Evolutionary conservation across 2,329 filamentous ascomycete species (phyloP), one percentile per base, ranked within the genome.

Genomic region (Helicocarpus griseus): DNA sequence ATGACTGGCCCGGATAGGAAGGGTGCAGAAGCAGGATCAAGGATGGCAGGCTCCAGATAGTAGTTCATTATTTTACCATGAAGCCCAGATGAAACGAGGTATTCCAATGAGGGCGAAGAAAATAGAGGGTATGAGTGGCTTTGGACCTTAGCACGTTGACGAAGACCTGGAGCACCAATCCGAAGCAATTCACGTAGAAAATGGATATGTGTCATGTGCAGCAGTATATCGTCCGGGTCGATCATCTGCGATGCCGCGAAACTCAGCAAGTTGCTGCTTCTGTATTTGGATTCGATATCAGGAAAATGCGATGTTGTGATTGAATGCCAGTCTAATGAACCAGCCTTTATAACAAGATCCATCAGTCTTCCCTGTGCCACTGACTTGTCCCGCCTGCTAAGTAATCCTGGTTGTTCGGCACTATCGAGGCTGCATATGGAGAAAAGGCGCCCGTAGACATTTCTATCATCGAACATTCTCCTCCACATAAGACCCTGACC

Each of bases 311-410:
- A 72, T 9, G 66, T 69, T 5, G 74, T 70, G 26, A 83, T 69
- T 1, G 73, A 66, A 45, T 70, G 69, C 77, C 79, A 83, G 57
- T 80, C 75, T 56, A 83, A 62, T 2, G 64, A 65, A 4, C 74
- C 78, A 6, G 77, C 70, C 51, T 73, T 73, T 2, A 77, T 73
- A 36, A 84, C 63, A 65, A 80, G 78, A 21, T 79, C 77, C 64
- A 83, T 68, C 45, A 85, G 57, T 48, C 81, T 72, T 19, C 78
- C 79, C 62, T 84, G 81, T 1, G 80, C 77, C 33, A 83, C 69
- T 0, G 81, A 80, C 57, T 73, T 79, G 51, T 79, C 72, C 49
- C 71, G 72, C 57, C 75, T 77, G 56, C 67, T 73, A 14, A 77
- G 60, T 47, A 65, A 63, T 29, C 58, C 63, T 26, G 71, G 60